Evolutionary conservation across 2,329 filamentous ascomycete species (phyloP).

Genomic region (Lachnellula cervina): DNA sequence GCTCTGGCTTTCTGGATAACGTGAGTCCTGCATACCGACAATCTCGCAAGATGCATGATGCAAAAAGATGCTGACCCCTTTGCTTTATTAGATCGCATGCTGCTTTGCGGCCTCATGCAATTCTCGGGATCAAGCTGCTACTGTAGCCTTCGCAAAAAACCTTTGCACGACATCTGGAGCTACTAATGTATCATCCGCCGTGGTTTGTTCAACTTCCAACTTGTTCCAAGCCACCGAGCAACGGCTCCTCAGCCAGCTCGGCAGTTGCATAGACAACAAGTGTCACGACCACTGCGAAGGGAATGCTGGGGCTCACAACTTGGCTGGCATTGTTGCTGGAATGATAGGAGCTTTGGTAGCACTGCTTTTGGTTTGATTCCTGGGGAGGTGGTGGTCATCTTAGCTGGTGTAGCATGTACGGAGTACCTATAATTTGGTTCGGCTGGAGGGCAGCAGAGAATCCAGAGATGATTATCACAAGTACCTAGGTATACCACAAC

Average conservation of each 20-base stretch:
- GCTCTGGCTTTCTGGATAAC: slow-evolving; percentile 39
- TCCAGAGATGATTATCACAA: too few species aligned
- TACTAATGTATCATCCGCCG: slow-evolving; percentile 20
- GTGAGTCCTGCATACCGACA: neutral
- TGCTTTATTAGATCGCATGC: slow-evolving; percentile 38
- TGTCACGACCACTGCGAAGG: slow-evolving; percentile 13
- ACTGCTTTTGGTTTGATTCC: slow-evolving; percentile 12
- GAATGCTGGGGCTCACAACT: slow-evolving; percentile 16
- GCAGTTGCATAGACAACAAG: slow-evolving; percentile 3
- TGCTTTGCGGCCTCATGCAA: slow-evolving; percentile 44
- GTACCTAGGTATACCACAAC: too few species aligned
- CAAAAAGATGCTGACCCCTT: neutral
- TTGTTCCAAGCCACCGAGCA: neutral
- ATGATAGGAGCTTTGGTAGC: slow-evolving; percentile 24
- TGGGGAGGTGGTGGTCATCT: neutral
- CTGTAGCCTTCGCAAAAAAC: slow-evolving; percentile 31
- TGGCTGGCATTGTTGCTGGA: slow-evolving; percentile 21
- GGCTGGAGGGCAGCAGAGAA: too few species aligned
- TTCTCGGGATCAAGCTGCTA: slow-evolving; percentile 34
- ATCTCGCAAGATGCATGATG: neutral
- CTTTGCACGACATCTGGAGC: slow-evolving; percentile 34
- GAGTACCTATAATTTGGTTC: too few species aligned
- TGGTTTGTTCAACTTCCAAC: neutral
- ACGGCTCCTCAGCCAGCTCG: neutral
- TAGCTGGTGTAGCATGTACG: too few species aligned